These are phyloP conservation scores for Leptographium radiaticola DNA, from an alignment of 2,329 filamentous ascomycete genomes.

Conservation along the genomic window DNA sequence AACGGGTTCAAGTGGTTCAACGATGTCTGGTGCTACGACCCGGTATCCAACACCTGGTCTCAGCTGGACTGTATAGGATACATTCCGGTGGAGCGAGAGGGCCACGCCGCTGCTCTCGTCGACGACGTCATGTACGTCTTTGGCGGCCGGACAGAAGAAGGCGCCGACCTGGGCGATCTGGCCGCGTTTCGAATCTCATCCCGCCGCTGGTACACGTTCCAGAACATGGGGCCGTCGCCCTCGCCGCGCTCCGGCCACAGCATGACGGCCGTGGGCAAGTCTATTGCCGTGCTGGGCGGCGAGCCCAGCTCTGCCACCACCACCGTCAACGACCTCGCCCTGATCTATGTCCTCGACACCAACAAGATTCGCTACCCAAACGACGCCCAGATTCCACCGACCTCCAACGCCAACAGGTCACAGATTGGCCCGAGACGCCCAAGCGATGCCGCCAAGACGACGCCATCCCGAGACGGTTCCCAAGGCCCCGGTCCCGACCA, in stretches of 20 bases:
- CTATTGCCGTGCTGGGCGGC: conserved; percentile 82
- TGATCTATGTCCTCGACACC: conserved; percentile 88
- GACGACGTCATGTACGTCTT: conserved; percentile 99
- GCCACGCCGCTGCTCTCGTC: conserved; percentile 84
- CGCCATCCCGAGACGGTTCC: conserved; percentile 37
- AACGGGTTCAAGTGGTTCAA: conserved; percentile 98
- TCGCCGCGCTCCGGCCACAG: conserved; percentile 90
- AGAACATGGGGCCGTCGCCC: conserved; percentile 96
- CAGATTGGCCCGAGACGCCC: conserved; percentile 15
- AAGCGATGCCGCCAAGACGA: conserved; percentile 23
- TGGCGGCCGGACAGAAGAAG: conserved; percentile 88
- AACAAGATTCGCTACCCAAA: conserved; percentile 93
- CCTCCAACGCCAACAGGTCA: conserved; percentile 13
- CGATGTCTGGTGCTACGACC: conserved; percentile 95
- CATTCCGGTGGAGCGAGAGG: conserved; percentile 85
- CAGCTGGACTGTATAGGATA: conserved; percentile 95
- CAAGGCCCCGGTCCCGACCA: conserved; percentile 31
- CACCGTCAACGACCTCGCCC: conserved; percentile 70
- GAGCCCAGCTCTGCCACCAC: conserved; percentile 82
- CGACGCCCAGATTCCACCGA: conserved; percentile 40
- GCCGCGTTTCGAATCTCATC: conserved; percentile 66
- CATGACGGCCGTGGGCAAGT: conserved; percentile 91
- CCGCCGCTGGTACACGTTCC: conserved; percentile 95
- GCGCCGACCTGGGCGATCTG: conserved; percentile 80
- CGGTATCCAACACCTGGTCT: conserved; percentile 67